Evolutionary conservation across 495 filamentous ascomycete genomes (phyloP), one percentile per base, ranked within the genome.

Genomic region (Terfezia boudieri): DNA sequence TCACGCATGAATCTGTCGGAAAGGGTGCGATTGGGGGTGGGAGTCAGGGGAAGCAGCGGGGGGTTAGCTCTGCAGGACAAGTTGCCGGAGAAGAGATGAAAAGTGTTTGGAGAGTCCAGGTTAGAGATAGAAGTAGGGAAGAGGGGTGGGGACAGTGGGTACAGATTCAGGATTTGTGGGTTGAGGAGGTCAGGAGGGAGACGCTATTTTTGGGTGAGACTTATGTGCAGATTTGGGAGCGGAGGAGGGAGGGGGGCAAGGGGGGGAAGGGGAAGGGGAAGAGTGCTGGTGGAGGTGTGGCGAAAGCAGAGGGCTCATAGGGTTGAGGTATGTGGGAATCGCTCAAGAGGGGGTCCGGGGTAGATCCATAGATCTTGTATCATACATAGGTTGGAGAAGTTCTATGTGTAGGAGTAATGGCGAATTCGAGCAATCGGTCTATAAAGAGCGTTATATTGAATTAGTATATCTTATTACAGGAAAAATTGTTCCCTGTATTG

Each of bases 201-300:
- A 74, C 89, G 59, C 64, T 99, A 61, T 93, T 90, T 64, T 82
- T 89, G 2, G 83, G 86, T 35, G 90, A 98, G 73, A 85, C 79
- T 46, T 95, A 94, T 70, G 64, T 95, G 60, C 92, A 95, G 78
- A 78, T 98, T 53, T 98, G 90, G 90, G 90, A 98, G 73, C 74
- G 82, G 66, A 75, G 90, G 69, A 81, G 76, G 66, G 67, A 71
- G 53, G 58, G 65, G 53, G 41, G 4, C 0, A 6, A 20, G 12
- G 41, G 14, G n/a, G 17, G 41, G 41, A 14, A 20, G 41, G 12
- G 41, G 41, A 14, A 20, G 41, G 41, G 41, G 41, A 32, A 32
- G 12, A 8, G 41, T 46, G 41, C 14, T 14, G 8, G 41, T 46
- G 41, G 4, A 20, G 41, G 41, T 46, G 4, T 4, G 8, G 1